Percentiles rank a stretch among this genome's conserved stretches.
Conservation (phyloP, 805 yeast genomes). For the Starmerella bombi region DNA sequence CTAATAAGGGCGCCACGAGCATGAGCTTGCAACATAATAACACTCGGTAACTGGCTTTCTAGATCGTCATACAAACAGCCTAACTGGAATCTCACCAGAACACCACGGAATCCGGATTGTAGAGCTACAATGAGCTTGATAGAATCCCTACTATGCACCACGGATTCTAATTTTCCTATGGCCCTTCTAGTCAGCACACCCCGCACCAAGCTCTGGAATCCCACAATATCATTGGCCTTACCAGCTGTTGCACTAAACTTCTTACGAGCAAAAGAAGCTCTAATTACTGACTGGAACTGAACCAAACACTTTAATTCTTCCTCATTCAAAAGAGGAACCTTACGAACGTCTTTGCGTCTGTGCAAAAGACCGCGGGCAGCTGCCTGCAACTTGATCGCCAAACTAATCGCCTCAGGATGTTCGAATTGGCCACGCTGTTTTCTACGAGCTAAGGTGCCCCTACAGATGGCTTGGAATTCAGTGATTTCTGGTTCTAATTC, state of each 20-base stretch:
- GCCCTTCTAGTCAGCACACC: constrained; percentile 30
- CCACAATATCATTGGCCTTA: constrained; percentile 4
- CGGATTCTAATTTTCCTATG: constrained; percentile 1
- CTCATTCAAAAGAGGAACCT: background rate
- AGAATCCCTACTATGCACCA: background rate
- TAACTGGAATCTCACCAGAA: constrained; percentile 26
- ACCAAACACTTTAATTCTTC: constrained; percentile 23
- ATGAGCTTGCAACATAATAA: constrained; percentile 27
- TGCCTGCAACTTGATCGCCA: constrained; percentile 15
- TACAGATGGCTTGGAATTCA: constrained; percentile 43
- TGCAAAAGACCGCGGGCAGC: constrained; percentile 17
- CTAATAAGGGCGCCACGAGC: constrained; percentile 27
- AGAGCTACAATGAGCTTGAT: constrained; percentile 21
- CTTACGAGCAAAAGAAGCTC: constrained; percentile 37
- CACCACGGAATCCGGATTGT: constrained; percentile 30
- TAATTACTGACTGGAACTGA: constrained; percentile 40
- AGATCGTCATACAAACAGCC: constrained; percentile 26
- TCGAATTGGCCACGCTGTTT: background rate
- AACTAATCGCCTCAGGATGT: background rate
- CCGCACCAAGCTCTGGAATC: constrained; percentile 44
- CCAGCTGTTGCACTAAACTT: constrained; percentile 4
- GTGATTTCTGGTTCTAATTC: constrained; percentile 30
- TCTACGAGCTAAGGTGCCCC: constrained; percentile 3
- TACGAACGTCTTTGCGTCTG: constrained; percentile 12
- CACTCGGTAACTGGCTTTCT: constrained; percentile 24